These are phyloP conservation scores for Stephania japonica DNA, from an alignment of 164 flowering plant genomes.

Conservation along the genomic window DNA sequence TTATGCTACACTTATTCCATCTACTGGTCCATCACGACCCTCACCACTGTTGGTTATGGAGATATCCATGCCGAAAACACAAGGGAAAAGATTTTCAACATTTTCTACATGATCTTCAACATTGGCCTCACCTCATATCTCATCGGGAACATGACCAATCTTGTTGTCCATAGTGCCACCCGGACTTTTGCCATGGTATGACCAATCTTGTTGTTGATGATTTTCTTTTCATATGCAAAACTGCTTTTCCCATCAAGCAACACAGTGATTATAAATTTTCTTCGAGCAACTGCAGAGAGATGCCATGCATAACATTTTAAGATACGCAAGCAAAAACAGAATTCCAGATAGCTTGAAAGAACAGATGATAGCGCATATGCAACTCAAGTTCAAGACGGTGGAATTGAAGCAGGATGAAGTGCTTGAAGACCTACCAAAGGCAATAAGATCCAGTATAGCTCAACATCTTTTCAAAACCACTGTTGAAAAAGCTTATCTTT, in stretches of 20 bases:
- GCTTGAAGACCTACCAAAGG: constrained; percentile 71
- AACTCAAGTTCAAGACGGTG: constrained; percentile 75
- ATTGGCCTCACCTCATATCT: constrained; percentile 79
- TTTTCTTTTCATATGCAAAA: not conserved
- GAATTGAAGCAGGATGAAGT: constrained; percentile 79
- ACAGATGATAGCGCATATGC: constrained; percentile 80
- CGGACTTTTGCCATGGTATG: constrained; percentile 69
- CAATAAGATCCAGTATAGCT: constrained; percentile 73
- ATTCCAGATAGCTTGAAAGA: constrained; percentile 75
- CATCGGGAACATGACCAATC: constrained; percentile 88
- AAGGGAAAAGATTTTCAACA: constrained; percentile 68
- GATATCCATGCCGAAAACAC: constrained; percentile 67
- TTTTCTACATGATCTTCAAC: constrained; percentile 78
- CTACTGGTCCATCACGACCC: constrained; percentile 82
- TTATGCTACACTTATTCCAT: constrained; percentile 67
- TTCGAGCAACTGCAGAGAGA: constrained; percentile 50
- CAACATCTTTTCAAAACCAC: constrained; percentile 60
- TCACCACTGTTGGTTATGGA: constrained; percentile 85
- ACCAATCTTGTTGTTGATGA: not conserved
- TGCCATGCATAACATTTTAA: constrained; percentile 48
- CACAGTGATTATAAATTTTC: not conserved
- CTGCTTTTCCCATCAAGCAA: not conserved
- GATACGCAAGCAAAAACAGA: constrained; percentile 69
- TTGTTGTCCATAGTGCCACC: constrained; percentile 58
- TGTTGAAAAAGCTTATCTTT: constrained; percentile 60